These are phyloP conservation scores for Amanita pallidorosea DNA, from an alignment of 768 basidiomycete species.

Conservation along the genomic window DNA sequence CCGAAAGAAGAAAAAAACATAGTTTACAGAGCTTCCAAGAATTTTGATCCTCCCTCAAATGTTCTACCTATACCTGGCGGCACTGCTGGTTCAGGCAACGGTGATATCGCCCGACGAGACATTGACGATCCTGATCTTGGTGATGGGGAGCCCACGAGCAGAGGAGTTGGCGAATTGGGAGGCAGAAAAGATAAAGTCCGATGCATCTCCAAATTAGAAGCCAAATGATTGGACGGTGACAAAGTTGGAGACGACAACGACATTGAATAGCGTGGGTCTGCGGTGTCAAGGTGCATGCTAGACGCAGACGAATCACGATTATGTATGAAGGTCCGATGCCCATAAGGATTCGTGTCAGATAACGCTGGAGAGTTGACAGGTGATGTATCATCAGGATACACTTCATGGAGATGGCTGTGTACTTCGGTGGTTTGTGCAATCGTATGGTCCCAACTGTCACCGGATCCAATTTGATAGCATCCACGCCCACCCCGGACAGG, in stretches of 20 bases:
- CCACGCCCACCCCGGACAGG: slow-evolving; percentile 21
- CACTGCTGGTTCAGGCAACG: slow-evolving; percentile 7
- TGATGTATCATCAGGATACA: background rate
- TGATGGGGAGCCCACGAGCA: slow-evolving; percentile 12
- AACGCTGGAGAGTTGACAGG: slow-evolving; percentile 4
- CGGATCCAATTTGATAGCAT: slow-evolving; percentile 40
- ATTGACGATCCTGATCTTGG: slow-evolving; percentile 8
- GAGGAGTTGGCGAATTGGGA: slow-evolving; percentile 12
- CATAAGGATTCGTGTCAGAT: background rate
- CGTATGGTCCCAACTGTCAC: slow-evolving; percentile 34
- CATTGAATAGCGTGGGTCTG: slow-evolving; percentile 10
- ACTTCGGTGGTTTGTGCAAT: slow-evolving; percentile 4
- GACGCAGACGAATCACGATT: slow-evolving; percentile 11
- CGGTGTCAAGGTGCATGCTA: slow-evolving; percentile 18
- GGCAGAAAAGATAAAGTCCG: slow-evolving; percentile 21
- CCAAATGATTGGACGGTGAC: slow-evolving; percentile 15
- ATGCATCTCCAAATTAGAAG: slow-evolving; percentile 14
- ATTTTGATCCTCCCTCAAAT: slow-evolving; percentile 36
- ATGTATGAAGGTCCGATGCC: slow-evolving; percentile 7
- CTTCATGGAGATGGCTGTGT: background rate
- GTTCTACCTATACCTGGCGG: slow-evolving; percentile 21
- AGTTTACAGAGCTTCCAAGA: slow-evolving; percentile 28
- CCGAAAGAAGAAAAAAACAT: background rate
- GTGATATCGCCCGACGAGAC: background rate
- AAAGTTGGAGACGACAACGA: slow-evolving; percentile 6